Base-by-base conservation (phyloP, 345 rosid genomes). In the Lepidium africanum region DNA sequence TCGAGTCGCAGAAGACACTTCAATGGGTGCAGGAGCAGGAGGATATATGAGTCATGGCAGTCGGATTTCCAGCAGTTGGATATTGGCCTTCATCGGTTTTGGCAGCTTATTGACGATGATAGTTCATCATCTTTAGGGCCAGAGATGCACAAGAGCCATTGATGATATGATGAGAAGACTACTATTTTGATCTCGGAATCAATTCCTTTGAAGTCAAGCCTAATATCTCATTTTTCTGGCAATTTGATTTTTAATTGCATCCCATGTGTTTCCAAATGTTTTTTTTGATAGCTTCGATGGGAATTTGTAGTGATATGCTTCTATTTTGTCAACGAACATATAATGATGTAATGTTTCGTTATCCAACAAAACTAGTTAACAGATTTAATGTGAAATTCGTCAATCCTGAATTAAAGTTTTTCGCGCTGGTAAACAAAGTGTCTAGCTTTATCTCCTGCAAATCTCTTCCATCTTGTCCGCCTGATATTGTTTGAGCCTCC, bases 1-100 rank as follows among this genome's bases (percentile, higher is more conserved):
- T 35, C 55, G 67, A 66, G 62, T 59, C 3, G 72, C 55, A 13
- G 72, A 73, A 21, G 72, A 73, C 9, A 66, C 62, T 65, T 50
- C 72, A 43, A 15, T 42, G 41, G 66, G 40, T 39, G 35, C 64
- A 30, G 71, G 59, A 39, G 53, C 21, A 47, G 49, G 61, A 33
- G 61, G n/a, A n/a, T n/a, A 59, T 41, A 35, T 51, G 72, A 73
- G 77, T 55, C 16, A 1, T 15, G 71, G 67, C 40, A 50, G 41
- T 15, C 61, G 38, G 10, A 9, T 58, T 58, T 73, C 48, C 47
- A 58, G 35, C 41, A 58, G 33, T 42, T 73, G 77, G 77, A 35
- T 65, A 9, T n/a, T 59, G 35, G 33, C 23, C 51, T 63, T 55
- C 42, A 47, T 65, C 8, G 23, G 77, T 9, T 51, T 65, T 15